A percentile compares a stretch with the other conserved stretches of the same genome.
phyloP scores from a whole-genome alignment of 139 green algal species.

The Nannochloris sp. region DNA sequence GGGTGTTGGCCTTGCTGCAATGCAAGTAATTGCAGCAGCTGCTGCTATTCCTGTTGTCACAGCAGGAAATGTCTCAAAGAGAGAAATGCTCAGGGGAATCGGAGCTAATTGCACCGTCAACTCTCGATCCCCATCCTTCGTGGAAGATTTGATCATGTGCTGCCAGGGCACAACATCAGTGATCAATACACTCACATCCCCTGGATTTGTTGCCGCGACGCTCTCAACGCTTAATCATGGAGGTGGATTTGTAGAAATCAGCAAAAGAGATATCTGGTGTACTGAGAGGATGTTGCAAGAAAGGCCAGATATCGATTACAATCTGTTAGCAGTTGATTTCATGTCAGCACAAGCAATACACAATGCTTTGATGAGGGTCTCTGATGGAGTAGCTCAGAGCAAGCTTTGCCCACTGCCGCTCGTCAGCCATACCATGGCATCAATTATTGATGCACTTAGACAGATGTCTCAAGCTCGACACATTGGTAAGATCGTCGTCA shows the following conservation, averaged over 20 bases:
- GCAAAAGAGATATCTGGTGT: slow-evolving; percentile 78
- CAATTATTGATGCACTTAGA: slow-evolving; percentile 45
- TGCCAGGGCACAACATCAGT: slow-evolving; percentile 11
- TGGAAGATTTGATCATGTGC: slow-evolving; percentile 2
- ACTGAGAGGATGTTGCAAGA: slow-evolving; percentile 41
- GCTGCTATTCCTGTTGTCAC: slow-evolving; percentile 35
- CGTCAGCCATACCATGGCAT: slow-evolving; percentile 24
- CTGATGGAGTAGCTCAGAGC: slow-evolving; percentile 28
- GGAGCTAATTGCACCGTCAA: slow-evolving; percentile 27
- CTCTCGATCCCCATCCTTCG: slow-evolving; percentile 48
- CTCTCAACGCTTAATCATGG: slow-evolving; percentile 40
- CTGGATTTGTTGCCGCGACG: slow-evolving; percentile 63
- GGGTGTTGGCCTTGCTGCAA: slow-evolving; percentile 59
- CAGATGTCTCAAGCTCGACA: slow-evolving; percentile 67
- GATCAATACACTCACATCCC: slow-evolving; percentile 74
- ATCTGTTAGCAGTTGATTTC: slow-evolving; percentile 74
- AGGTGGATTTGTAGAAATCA: slow-evolving; percentile 65
- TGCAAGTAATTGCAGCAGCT: slow-evolving; percentile 36
- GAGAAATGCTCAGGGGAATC: slow-evolving; percentile 34
- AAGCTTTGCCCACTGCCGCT: slow-evolving; percentile 30
- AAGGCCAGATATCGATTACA: slow-evolving; percentile 56
- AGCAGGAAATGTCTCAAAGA: slow-evolving; percentile 41
- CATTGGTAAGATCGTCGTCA: slow-evolving; percentile 73
- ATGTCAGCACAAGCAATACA: slow-evolving; percentile 45
- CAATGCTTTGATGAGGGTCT: slow-evolving; percentile 17